A percentile compares a stretch with the other conserved stretches of the same genome.
Conservation (phyloP, 306 rosid species). For the Arachis stenosperma region DNA sequence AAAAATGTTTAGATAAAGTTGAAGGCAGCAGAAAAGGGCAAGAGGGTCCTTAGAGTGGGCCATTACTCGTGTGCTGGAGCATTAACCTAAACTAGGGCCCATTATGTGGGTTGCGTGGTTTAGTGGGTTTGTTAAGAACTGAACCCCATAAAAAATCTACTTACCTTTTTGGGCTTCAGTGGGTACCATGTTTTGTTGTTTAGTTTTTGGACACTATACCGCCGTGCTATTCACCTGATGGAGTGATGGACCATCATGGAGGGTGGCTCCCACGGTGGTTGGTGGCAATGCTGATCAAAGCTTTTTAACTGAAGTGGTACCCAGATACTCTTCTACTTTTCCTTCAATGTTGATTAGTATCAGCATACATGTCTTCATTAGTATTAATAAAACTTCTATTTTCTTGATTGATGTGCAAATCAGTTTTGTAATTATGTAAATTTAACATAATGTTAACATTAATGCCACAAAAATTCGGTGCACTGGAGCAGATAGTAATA, state of each 20-base stretch:
- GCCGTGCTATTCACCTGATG: background rate
- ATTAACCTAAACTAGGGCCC: conserved; percentile 2
- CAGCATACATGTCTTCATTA: too few relatives aligned
- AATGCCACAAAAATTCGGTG: background rate
- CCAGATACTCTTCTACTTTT: background rate
- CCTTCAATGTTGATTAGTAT: background rate
- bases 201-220: background rate
- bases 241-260: background rate
- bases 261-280: background rate
- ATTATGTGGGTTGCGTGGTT: conserved; percentile 27
- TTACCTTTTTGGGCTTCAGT: conserved; percentile 27
- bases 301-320: background rate
- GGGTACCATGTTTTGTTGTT: background rate
- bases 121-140: conserved; percentile 29
- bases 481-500: background rate
- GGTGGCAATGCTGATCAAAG: background rate
- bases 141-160: background rate
- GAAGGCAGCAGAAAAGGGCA: conserved; percentile 1
- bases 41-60: conserved; percentile 14
- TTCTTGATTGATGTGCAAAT: background rate
- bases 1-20: background rate
- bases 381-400: too few relatives aligned
- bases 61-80: background rate
- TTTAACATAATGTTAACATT: background rate
- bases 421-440: background rate